phyloP scores from a whole-genome alignment of 495 filamentous ascomycete species.

The Talaromyces stipitatus region DNA sequence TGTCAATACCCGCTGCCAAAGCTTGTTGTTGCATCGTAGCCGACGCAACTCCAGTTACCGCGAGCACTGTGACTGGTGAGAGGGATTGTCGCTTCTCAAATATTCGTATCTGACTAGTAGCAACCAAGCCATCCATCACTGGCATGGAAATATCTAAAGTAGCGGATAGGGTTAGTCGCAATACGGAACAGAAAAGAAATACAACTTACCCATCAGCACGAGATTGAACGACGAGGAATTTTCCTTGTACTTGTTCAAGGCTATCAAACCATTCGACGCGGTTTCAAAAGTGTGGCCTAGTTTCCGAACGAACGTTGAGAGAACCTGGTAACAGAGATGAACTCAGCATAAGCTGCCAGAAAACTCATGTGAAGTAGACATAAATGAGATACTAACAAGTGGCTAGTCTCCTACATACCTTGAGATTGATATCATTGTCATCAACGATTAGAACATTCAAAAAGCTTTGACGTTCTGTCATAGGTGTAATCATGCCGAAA shows the following conservation, averaged over 20 bases:
- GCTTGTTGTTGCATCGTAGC: conserved; percentile 33
- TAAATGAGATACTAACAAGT: not conserved
- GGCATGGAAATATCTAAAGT: not conserved
- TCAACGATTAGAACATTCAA: not conserved
- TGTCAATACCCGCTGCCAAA: conserved; percentile 34
- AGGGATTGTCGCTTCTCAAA: not conserved
- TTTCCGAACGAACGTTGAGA: conserved; percentile 29
- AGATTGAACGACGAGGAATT: conserved; percentile 32
- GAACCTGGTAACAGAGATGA: not conserved
- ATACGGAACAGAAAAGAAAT: not conserved
- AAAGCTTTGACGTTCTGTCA: not conserved
- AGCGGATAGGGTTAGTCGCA: no score
- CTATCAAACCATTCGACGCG: conserved; percentile 51
- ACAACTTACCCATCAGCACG: conserved; percentile 24
- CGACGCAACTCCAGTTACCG: conserved; percentile 40
- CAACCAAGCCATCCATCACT: not conserved
- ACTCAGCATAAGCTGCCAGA: not conserved
- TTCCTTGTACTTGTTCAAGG: conserved; percentile 43
- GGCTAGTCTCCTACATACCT: not conserved
- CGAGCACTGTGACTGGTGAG: conserved; percentile 39
- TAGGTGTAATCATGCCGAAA: not conserved
- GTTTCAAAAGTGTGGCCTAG: conserved; percentile 40
- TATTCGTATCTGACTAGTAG: not conserved
- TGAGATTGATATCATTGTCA: not conserved
- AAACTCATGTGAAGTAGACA: not conserved